Evolutionary conservation across 495 filamentous ascomycete genomes (phyloP).

Genomic region (Penicillium cataractarum): DNA sequence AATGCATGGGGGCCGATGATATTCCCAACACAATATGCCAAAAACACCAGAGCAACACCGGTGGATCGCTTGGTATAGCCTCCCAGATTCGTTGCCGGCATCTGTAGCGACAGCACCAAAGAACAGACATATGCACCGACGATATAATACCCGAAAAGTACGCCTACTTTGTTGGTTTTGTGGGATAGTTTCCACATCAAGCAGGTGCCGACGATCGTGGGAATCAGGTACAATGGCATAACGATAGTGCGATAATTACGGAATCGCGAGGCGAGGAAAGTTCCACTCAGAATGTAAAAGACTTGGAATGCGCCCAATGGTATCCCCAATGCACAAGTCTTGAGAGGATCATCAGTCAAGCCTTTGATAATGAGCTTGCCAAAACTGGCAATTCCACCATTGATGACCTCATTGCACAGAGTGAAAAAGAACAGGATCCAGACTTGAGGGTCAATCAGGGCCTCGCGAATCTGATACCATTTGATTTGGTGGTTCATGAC

Average conservation of each 20-base stretch:
- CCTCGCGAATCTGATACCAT: conserved; percentile 50
- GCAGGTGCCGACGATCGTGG: conserved; percentile 38
- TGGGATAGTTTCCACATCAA: conserved; percentile 43
- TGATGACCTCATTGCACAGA: conserved; percentile 42
- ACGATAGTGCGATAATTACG: conserved; percentile 38
- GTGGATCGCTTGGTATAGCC: conserved; percentile 50
- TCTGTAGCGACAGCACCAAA: conserved; percentile 43
- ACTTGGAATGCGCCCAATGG: conserved; percentile 46
- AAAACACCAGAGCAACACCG: conserved; percentile 41
- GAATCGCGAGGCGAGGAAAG: conserved; percentile 37
- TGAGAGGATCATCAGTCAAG: conserved; percentile 31
- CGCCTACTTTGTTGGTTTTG: conserved; percentile 34
- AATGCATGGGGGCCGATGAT: conserved; percentile 44
- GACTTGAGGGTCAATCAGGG: conserved; percentile 36
- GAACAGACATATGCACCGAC: conserved; percentile 43
- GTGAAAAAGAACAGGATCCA: conserved; percentile 49
- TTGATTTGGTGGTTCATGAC: conserved; percentile 48
- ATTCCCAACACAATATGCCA: conserved; percentile 43
- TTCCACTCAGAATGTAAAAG: conserved; percentile 38
- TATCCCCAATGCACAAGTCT: conserved; percentile 40
- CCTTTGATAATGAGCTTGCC: conserved; percentile 47
- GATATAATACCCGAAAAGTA: conserved; percentile 47
- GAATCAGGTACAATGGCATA: conserved; percentile 41
- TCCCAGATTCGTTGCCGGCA: conserved; percentile 45
- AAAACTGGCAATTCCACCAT: conserved; percentile 43